Percentiles rank a stretch among this genome's conserved stretches.
phyloP scores from a whole-genome alignment of 2,329 filamentous ascomycete genomes.

The Didymella glomerata region DNA sequence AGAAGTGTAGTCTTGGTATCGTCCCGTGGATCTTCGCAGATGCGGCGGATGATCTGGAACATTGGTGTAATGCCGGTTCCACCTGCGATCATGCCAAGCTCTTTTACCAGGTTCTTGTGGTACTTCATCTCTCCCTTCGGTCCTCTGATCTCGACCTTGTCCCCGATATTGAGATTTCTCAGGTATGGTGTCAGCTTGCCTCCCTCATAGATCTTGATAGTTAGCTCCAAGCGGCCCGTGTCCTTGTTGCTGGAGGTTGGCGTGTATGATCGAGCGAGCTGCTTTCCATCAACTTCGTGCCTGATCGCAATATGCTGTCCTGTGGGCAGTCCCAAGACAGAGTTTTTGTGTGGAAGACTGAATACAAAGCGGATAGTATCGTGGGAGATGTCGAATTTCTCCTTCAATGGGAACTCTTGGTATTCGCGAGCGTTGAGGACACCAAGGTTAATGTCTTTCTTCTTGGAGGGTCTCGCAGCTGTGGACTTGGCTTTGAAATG shows the following conservation, averaged over 20 bases:
- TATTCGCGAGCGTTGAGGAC: constrained; percentile 61
- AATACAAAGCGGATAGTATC: constrained; percentile 41
- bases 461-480: constrained; percentile 14
- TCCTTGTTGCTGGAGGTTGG: constrained; percentile 66
- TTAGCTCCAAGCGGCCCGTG: constrained; percentile 60
- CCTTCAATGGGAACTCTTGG: constrained; percentile 56
- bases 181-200: constrained; percentile 62
- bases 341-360: constrained; percentile 30
- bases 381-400: constrained; percentile 27
- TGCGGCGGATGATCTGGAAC: constrained; percentile 69
- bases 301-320: constrained; percentile 49
- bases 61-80: constrained; percentile 65
- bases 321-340: constrained; percentile 47
- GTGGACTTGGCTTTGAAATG: constrained; percentile 25
- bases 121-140: constrained; percentile 61
- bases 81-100: constrained; percentile 65
- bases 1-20: constrained; percentile 65
- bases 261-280: constrained; percentile 34
- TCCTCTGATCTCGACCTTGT: constrained; percentile 62
- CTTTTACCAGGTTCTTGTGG: constrained; percentile 40
- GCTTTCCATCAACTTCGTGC: constrained; percentile 72
- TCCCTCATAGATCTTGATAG: constrained; percentile 62
- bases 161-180: constrained; percentile 56
- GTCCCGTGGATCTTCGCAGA: constrained; percentile 67
- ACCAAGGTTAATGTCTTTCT: constrained; percentile 45